A percentile compares a stretch with the other conserved stretches of the same genome.
Evolutionary conservation across 768 basidiomycete species (phyloP).

Genomic region (Lentinula boryana): DNA sequence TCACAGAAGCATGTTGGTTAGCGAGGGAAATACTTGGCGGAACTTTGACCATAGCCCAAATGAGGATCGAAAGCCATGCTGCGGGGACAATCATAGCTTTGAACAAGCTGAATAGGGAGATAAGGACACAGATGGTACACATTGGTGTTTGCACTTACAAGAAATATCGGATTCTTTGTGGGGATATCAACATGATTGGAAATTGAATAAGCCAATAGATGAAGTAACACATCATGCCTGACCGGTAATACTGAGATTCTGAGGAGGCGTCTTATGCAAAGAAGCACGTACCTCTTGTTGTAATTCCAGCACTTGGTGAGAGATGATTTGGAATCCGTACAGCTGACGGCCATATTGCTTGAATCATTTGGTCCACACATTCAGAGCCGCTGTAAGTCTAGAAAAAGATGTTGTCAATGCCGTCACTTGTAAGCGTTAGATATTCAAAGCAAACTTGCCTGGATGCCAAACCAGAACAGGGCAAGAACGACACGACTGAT

Average conservation of each 20-base stretch:
- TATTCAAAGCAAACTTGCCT: constrained; percentile 30
- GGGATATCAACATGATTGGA: constrained; percentile 70
- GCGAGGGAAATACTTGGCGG: constrained; percentile 59
- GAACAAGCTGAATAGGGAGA: constrained; percentile 25
- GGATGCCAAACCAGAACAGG: constrained; percentile 80
- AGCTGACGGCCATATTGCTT: constrained; percentile 77
- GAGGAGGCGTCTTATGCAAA: neutral
- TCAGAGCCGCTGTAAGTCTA: constrained; percentile 61
- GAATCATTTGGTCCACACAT: constrained; percentile 75
- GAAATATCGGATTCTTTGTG: constrained; percentile 70
- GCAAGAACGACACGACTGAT: constrained; percentile 69
- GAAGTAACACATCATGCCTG: constrained; percentile 71
- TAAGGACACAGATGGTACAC: neutral
- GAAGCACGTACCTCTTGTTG: constrained; percentile 43
- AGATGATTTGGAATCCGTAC: constrained; percentile 61
- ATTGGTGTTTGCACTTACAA: constrained; percentile 28
- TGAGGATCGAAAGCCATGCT: constrained; percentile 65
- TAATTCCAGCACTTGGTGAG: constrained; percentile 51
- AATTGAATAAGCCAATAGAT: constrained; percentile 76
- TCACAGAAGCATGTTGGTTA: constrained; percentile 40
- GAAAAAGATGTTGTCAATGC: neutral
- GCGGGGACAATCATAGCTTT: constrained; percentile 63
- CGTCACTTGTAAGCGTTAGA: neutral
- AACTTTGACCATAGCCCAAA: constrained; percentile 72
- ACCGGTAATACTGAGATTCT: neutral